Evolutionary conservation across 495 filamentous ascomycete genomes (phyloP).

Genomic region (Neurospora terricola): DNA sequence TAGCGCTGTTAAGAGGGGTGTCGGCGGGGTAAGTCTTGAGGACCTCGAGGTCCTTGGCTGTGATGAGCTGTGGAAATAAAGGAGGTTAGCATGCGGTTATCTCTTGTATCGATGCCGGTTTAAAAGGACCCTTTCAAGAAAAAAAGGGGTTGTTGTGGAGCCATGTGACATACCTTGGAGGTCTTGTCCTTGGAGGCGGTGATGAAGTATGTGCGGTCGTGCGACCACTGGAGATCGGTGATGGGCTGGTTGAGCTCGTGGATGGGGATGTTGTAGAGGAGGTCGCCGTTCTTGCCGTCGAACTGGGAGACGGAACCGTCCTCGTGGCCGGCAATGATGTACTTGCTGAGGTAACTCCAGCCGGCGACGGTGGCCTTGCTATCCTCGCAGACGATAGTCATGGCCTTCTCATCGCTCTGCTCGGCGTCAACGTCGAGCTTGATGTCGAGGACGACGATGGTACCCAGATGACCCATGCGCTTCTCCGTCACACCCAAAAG

Average conservation of each 20-base stretch:
- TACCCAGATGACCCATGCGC: conserved; percentile 90
- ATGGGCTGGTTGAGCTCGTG: conserved; percentile 79
- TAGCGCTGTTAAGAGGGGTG: conserved; percentile 92
- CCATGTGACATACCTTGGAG: conserved; percentile 55
- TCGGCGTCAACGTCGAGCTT: conserved; percentile 65
- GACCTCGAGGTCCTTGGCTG: conserved; percentile 72
- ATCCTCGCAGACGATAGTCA: conserved; percentile 84
- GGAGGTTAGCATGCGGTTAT: conserved; percentile 6
- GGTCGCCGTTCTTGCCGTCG: conserved; percentile 86
- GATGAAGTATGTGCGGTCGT: conserved; percentile 93
- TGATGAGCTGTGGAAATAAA: conserved; percentile 51
- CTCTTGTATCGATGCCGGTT: neutral
- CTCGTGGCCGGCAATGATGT: conserved; percentile 96
- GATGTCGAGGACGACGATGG: conserved; percentile 86
- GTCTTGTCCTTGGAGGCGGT: conserved; percentile 97
- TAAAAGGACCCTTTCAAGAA: neutral
- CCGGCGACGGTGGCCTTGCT: conserved; percentile 95
- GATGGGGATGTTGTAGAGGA: conserved; percentile 63
- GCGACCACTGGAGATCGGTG: conserved; percentile 89
- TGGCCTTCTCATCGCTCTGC: conserved; percentile 67
- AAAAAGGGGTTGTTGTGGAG: neutral
- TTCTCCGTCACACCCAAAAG: conserved; percentile 93
- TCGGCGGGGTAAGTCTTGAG: conserved; percentile 88
- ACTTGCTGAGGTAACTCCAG: conserved; percentile 85
- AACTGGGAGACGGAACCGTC: conserved; percentile 91